These are phyloP conservation scores for Dictyostelium citrinum DNA, from an alignment of 78 protist species.

Conservation along the genomic window DNA sequence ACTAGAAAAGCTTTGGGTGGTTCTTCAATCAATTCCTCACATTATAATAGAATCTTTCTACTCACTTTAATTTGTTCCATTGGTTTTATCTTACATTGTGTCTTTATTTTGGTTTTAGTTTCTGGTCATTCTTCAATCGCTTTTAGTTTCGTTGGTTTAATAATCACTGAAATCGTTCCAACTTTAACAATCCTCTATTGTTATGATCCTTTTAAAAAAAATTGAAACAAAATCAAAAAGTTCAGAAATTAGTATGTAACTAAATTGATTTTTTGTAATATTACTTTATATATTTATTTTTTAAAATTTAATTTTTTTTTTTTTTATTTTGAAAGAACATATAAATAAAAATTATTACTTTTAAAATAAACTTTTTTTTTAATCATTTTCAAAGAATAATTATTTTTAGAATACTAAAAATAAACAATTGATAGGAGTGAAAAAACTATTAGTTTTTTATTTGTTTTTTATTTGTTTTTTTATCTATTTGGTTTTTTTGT, in stretches of 20 bases:
- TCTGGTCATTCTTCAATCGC: not conserved
- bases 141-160: not conserved
- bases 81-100: constrained; percentile 9
- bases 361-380: too few relatives aligned
- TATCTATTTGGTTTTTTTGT: constrained; percentile 57
- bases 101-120: constrained; percentile 1
- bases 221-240: not conserved
- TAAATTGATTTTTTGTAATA: not conserved
- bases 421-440: too few relatives aligned
- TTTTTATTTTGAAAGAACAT: not conserved
- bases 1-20: not conserved
- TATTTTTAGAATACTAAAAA: too few relatives aligned
- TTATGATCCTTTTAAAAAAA: not conserved
- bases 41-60: not conserved
- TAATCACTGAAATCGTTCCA: not conserved
- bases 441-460: not conserved
- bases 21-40: not conserved
- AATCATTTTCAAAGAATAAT: too few relatives aligned
- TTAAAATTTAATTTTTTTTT: not conserved
- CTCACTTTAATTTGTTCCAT: not conserved
- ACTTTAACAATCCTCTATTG: not conserved
- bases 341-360: too few relatives aligned
- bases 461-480: not conserved
- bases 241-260: not conserved
- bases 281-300: not conserved